These are phyloP conservation scores for Saccharomyces uvarum DNA, from an alignment of 1,139 yeast genomes.

Conservation along the genomic window DNA sequence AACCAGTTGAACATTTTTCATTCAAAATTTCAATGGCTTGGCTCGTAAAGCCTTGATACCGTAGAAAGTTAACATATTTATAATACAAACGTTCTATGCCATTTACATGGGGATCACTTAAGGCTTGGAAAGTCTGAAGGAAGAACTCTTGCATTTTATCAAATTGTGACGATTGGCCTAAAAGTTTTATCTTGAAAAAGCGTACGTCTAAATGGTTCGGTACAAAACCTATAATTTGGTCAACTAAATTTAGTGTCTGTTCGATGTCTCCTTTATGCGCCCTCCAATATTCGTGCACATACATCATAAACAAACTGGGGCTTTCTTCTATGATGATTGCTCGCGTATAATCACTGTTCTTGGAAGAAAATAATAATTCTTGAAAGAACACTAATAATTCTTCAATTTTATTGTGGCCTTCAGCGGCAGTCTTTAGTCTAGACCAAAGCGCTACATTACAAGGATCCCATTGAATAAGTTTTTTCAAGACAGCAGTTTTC, in stretches of 20 bases:
- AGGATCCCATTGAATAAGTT: conserved; percentile 39
- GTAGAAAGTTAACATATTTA: conserved; percentile 51
- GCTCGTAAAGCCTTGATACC: conserved; percentile 35
- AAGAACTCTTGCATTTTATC: conserved; percentile 41
- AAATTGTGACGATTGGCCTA: conserved; percentile 37
- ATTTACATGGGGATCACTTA: conserved; percentile 26
- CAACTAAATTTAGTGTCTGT: conserved; percentile 49
- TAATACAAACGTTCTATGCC: conserved; percentile 50
- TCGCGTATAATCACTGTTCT: conserved; percentile 20
- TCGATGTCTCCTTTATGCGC: conserved; percentile 37
- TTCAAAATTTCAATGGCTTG: conserved; percentile 38
- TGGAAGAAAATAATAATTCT: conserved; percentile 35
- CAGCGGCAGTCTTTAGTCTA: conserved; percentile 42
- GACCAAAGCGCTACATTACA: conserved; percentile 50
- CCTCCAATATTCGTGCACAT: conserved; percentile 62
- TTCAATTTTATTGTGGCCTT: conserved; percentile 28
- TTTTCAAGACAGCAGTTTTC: conserved; percentile 7
- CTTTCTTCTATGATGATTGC: conserved; percentile 36
- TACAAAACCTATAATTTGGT: conserved; percentile 38
- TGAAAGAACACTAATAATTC: conserved; percentile 46
- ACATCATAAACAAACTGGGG: conserved; percentile 55
- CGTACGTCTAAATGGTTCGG: conserved; percentile 51
- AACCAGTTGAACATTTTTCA: conserved; percentile 34
- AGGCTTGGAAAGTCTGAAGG: conserved; percentile 29
- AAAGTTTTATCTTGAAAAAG: conserved; percentile 65